These are phyloP conservation scores for Boletus tylopilopsis DNA, from an alignment of 768 basidiomycete species.

Conservation along the genomic window DNA sequence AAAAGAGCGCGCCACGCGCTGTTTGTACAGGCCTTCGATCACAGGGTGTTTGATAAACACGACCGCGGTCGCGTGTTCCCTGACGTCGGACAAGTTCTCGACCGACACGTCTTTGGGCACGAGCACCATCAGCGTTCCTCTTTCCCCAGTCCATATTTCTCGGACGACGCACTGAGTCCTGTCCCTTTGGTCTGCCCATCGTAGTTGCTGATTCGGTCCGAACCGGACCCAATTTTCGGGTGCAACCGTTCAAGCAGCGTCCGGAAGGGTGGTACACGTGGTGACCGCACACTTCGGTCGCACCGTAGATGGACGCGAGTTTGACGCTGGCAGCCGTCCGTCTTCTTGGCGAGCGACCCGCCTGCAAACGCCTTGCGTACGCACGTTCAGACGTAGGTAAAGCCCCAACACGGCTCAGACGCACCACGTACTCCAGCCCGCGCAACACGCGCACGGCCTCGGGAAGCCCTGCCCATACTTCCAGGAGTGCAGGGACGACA, in stretches of 20 bases:
- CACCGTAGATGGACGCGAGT: slow-evolving; percentile 33
- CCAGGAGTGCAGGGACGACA: slow-evolving; percentile 22
- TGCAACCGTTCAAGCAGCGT: too few species aligned
- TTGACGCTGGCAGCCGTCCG: slow-evolving; percentile 36
- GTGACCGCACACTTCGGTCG: slow-evolving; percentile 33
- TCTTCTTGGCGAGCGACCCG: slow-evolving; percentile 34
- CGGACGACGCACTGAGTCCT: slow-evolving; percentile 31
- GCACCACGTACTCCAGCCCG: slow-evolving; percentile 21
- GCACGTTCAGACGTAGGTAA: too few species aligned
- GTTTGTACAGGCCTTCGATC: background rate
- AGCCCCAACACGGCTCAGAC: too few species aligned
- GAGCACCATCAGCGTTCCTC: background rate
- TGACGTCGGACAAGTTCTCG: background rate
- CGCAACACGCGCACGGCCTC: slow-evolving; percentile 16
- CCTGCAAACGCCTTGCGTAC: slow-evolving; percentile 34
- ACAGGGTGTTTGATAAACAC: background rate
- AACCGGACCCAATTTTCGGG: slow-evolving; percentile 35
- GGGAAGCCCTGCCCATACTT: slow-evolving; percentile 18
- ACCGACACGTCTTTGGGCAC: background rate
- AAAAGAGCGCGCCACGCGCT: too few species aligned
- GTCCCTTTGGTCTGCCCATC: slow-evolving; percentile 38
- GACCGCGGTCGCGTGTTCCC: background rate
- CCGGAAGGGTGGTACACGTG: too few species aligned
- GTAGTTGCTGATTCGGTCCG: slow-evolving; percentile 18
- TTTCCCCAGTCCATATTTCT: too few species aligned